These are phyloP conservation scores for Peronospora belbahrii DNA, from an alignment of 352 stramenopile genomes.

Conservation along the genomic window DNA sequence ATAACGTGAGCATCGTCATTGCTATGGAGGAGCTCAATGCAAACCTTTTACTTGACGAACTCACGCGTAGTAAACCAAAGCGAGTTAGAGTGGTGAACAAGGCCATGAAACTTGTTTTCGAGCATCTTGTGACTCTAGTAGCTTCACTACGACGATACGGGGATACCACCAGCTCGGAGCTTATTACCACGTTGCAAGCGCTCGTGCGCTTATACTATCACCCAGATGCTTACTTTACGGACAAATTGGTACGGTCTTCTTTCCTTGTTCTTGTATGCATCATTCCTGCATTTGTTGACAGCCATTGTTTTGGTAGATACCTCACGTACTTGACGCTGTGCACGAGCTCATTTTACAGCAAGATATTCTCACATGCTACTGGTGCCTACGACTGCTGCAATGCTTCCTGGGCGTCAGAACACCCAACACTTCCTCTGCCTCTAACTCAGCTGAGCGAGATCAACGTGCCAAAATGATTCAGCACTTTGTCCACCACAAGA, in stretches of 20 bases:
- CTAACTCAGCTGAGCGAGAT: conserved; percentile 21
- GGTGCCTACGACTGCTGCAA: conserved; percentile 58
- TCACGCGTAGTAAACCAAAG: conserved; percentile 19
- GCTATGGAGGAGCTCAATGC: conserved; percentile 57
- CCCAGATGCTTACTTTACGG: conserved; percentile 32
- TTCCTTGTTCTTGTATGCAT: not conserved
- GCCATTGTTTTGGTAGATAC: conserved; percentile 22
- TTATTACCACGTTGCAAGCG: conserved; percentile 43
- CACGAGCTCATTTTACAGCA: conserved; percentile 51
- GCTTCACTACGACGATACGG: conserved; percentile 29
- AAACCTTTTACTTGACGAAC: conserved; percentile 37
- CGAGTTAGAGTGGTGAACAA: conserved; percentile 35
- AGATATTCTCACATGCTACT: conserved; percentile 58
- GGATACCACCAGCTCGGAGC: conserved; percentile 27
- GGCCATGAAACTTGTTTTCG: conserved; percentile 39
- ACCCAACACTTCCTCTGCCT: conserved; percentile 19
- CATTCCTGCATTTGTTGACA: conserved; percentile 3
- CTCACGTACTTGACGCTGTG: conserved; percentile 40
- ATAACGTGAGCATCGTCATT: conserved; percentile 28
- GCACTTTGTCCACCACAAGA: conserved; percentile 44
- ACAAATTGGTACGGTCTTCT: conserved; percentile 24
- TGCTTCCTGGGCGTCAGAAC: conserved; percentile 40
- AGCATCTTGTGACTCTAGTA: conserved; percentile 36
- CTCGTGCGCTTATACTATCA: conserved; percentile 42
- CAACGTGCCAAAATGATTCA: conserved; percentile 49